phyloP scores from a whole-genome alignment of 2,329 filamentous ascomycete species.

The Aspergillus neoniger region DNA sequence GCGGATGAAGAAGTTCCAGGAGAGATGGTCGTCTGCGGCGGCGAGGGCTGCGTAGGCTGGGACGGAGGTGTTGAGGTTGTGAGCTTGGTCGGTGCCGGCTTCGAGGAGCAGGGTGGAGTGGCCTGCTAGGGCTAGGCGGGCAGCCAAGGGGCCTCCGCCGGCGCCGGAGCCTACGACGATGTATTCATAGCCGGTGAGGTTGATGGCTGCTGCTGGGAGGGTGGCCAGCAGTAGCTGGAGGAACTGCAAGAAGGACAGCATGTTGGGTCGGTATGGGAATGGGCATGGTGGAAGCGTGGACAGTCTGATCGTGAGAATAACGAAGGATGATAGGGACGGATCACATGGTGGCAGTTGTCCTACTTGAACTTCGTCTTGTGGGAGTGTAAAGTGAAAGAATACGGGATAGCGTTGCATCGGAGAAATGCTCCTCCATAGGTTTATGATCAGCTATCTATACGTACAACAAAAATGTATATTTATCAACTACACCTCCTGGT shows the following conservation, averaged over 20 bases:
- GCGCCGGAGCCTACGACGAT: constrained; percentile 42
- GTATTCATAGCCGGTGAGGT: constrained; percentile 40
- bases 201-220: constrained; percentile 16
- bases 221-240: neutral
- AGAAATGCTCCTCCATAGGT: neutral
- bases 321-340: no score
- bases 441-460: no score
- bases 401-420: no score
- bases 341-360: no score
- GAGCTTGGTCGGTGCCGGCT: constrained; percentile 39
- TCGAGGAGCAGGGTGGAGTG: constrained; percentile 42
- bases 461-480: no score
- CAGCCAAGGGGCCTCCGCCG: constrained; percentile 40
- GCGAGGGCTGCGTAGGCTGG: constrained; percentile 31
- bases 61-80: constrained; percentile 32
- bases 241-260: neutral
- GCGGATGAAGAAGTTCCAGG: constrained; percentile 41
- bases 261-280: neutral
- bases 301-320: neutral
- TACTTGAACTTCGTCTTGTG: no score
- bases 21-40: constrained; percentile 32
- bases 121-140: constrained; percentile 38
- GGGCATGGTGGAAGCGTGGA: neutral
- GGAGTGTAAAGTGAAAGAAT: no score
- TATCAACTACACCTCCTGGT: neutral